Base-by-base conservation (phyloP, 148 eudicot genomes). In the Vaccinium vitisidaea region DNA sequence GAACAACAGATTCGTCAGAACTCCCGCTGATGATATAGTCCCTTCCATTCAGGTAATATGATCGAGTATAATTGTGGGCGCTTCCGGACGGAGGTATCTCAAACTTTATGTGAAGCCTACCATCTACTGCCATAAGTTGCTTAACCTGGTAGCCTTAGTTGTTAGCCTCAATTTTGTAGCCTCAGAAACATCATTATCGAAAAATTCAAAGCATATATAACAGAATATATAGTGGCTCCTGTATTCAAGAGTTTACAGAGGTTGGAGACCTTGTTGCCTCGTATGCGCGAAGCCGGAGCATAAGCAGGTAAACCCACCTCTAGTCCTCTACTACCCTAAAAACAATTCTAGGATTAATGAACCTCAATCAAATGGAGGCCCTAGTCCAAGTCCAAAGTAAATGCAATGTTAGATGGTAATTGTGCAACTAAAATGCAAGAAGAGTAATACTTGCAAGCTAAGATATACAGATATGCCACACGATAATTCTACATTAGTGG, bases 1-100 rank as follows among this genome's bases (percentile, higher is more conserved):
- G 95, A 83, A 94, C 89, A 54, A 88, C 89, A 84, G 92, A 85
- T 86, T 94, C 95, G 63, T 94, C 95, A 52, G 90, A 90, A 83
- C 98, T 94, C 75, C 98, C 98, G 25, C 93, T 90, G 46, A 94
- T 90, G 21, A 94, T 87, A 80, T 94, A 93, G 86, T 94, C 98
- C 56, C 91, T 84, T 70, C 92, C 95, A 52, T 93, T 94, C 94
- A 94, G 92, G 82, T 93, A 94, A 84, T 94, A 94, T 2, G 98
- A 93, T 39, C 98, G 94, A 0, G 98, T 94, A 83, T 93, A 94
- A 80, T 94, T 94, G 82, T 94, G 91, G 84, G 88, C 80, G 87
- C 92, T 94, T 88, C 95, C 98, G 1, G 93, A 90, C 18, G 95
- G 86, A 69, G 92, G 86, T 83, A 94, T 92, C 49, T 90, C 93